Evolutionary conservation across 371 early-diverging fungal genomes (phyloP), one percentile per base, ranked within the genome.

Genomic region (Batrachochytrium dendrobatidis): DNA sequence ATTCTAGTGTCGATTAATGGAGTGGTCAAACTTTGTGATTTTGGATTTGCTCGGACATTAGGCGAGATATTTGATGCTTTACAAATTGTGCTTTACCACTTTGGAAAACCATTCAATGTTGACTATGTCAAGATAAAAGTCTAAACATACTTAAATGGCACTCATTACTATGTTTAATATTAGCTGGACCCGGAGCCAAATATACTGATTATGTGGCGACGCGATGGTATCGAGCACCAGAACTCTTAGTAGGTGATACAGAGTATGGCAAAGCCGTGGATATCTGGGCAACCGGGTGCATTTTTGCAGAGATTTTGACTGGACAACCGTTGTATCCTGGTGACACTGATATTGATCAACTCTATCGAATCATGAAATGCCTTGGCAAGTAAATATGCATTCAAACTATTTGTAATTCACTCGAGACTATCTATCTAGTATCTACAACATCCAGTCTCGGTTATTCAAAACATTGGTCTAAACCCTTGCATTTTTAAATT

Each of bases 141-240:
- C n/a, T n/a, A n/a, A n/a, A n/a, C n/a, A n/a, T n/a, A n/a, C n/a
- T n/a, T n/a, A n/a, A n/a, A n/a, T n/a, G n/a, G n/a, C n/a, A n/a
- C n/a, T n/a, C n/a, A n/a, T n/a, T n/a, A n/a, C n/a, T n/a, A n/a
- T n/a, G n/a, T n/a, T n/a, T n/a, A n/a, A n/a, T n/a, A n/a, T n/a
- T 52, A 74, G 81, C 76, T 18, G 81, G 81, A 25, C 81, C 81
- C 0, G 81, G 81, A 18, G 81, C 81, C 35, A 79, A 76, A 43
- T 80, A 80, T 61, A 79, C 81, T 17, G 81, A 81, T 60, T 82
- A 82, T 59, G 86, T 84, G 10, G 79, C 85, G 32, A 88, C 88
- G 3, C 66, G 86, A 29, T 88, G 88, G 88, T 88, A 88, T 59
- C 75, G 87, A 17, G 70, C 88, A 1, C 88, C 88, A 0, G 88